A percentile compares a stretch with the other conserved stretches of the same genome.
Evolutionary conservation across 2,329 filamentous ascomycete species (phyloP).

Genomic region (Xylariaceae sp.): DNA sequence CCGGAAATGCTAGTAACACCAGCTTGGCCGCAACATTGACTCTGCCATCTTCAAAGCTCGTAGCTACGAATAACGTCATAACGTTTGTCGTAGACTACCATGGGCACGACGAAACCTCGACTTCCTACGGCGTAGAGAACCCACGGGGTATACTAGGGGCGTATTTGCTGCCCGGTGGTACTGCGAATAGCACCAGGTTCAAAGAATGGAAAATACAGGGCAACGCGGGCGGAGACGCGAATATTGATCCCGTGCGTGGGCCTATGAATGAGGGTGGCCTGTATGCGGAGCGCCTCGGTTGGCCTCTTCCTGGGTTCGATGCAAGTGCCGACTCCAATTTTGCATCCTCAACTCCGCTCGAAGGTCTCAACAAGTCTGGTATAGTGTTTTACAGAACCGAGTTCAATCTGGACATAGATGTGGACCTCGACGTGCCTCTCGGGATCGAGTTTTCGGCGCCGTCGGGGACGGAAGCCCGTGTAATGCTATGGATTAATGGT

Average conservation of each 20-base stretch:
- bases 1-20: neutral
- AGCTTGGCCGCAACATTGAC: neutral
- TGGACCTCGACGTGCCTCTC: slow-evolving; percentile 1
- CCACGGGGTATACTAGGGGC: slow-evolving; percentile 1
- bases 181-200: neutral
- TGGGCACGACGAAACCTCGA: slow-evolving; percentile 2
- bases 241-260: slow-evolving; percentile 1
- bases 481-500: slow-evolving; percentile 1
- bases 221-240: neutral
- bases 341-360: neutral
- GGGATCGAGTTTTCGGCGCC: neutral
- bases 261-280: slow-evolving; percentile 3
- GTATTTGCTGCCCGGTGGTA: neutral
- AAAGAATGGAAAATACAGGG: slow-evolving; percentile 2
- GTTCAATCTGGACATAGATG: neutral
- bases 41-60: neutral
- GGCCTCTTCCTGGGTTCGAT: slow-evolving; percentile 1
- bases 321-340: neutral
- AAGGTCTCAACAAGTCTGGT: neutral
- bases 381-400: neutral
- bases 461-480: neutral
- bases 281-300: neutral
- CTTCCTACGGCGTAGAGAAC: neutral
- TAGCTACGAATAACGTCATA: neutral
- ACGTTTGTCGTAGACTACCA: slow-evolving; percentile 2